Conservation (phyloP, 768 basidiomycete species). For the Lactifluus echinatus region DNA sequence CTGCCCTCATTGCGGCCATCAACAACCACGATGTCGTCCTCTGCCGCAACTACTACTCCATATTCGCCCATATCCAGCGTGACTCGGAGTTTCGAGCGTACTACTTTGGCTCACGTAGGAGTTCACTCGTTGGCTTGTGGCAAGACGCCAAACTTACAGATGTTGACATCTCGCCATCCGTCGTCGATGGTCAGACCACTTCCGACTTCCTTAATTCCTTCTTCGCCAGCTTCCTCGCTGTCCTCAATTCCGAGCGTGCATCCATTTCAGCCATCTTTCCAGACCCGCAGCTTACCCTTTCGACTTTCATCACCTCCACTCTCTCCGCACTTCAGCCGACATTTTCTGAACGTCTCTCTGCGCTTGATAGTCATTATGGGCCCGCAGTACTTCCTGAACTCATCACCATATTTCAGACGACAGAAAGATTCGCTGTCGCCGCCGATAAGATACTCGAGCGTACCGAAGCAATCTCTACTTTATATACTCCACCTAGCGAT, state of each 20-base stretch:
- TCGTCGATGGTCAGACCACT: constrained; percentile 35
- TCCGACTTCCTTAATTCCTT: constrained; percentile 66
- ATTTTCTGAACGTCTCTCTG: constrained; percentile 67
- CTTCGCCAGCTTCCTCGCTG: constrained; percentile 54
- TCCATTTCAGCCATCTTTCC: constrained; percentile 84
- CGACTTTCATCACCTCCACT: constrained; percentile 74
- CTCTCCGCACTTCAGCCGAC: constrained; percentile 76
- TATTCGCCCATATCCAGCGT: constrained; percentile 87
- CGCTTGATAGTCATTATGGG: constrained; percentile 58
- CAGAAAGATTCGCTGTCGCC: constrained; percentile 73
- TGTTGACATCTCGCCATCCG: constrained; percentile 30
- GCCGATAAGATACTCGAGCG: constrained; percentile 76
- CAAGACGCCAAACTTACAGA: constrained; percentile 47
- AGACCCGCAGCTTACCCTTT: constrained; percentile 66
- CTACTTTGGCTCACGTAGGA: constrained; percentile 80
- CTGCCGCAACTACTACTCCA: constrained; percentile 72
- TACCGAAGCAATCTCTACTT: constrained; percentile 20
- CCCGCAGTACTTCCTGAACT: constrained; percentile 57
- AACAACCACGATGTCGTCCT: constrained; percentile 63
- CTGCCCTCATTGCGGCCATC: constrained; percentile 84
- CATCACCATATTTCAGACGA: constrained; percentile 59
- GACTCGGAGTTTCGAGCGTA: constrained; percentile 91
- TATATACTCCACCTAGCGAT: constrained; percentile 20
- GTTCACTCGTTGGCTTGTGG: constrained; percentile 62
- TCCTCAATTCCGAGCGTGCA: constrained; percentile 62